These are phyloP conservation scores for Straminergon stramineum DNA, from an alignment of 225 moss, liverwort and hornwort genomes.

Conservation along the genomic window DNA sequence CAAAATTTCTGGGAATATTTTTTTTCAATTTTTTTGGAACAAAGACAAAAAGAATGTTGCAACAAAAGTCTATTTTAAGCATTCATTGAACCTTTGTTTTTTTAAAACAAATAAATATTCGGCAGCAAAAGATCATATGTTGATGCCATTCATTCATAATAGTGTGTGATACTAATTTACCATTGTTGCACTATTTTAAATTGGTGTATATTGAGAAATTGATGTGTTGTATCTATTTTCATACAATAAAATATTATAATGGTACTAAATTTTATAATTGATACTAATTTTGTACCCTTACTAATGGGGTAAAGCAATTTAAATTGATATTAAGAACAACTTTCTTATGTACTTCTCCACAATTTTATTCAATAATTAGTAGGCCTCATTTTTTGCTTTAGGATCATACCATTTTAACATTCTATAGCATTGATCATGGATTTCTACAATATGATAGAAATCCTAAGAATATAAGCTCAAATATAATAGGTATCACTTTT, in stretches of 20 bases:
- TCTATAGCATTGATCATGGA: too few species aligned
- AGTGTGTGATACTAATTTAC: background rate
- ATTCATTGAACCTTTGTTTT: background rate
- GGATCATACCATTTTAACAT: background rate
- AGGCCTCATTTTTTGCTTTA: background rate
- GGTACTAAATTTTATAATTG: too few species aligned
- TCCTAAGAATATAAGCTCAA: background rate
- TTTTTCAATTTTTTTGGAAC: background rate
- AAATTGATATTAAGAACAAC: background rate
- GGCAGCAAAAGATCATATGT: too few species aligned
- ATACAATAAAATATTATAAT: background rate
- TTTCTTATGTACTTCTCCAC: background rate
- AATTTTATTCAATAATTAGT: background rate
- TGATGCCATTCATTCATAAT: rapidly evolving
- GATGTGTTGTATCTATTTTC: background rate
- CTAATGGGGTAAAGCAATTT: background rate
- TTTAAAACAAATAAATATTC: rapidly evolving
- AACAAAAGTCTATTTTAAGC: background rate
- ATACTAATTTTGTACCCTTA: background rate
- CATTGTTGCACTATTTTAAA: too few species aligned
- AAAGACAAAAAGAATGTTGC: too few species aligned
- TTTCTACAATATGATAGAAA: rapidly evolving
- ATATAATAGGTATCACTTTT: background rate
- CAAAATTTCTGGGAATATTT: too few species aligned
- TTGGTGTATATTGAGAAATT: too few species aligned